Percentiles rank a stretch among this genome's conserved stretches.
Conservation (phyloP, 169 alveolate genomes). For the Plasmodium cynomolgi region DNA sequence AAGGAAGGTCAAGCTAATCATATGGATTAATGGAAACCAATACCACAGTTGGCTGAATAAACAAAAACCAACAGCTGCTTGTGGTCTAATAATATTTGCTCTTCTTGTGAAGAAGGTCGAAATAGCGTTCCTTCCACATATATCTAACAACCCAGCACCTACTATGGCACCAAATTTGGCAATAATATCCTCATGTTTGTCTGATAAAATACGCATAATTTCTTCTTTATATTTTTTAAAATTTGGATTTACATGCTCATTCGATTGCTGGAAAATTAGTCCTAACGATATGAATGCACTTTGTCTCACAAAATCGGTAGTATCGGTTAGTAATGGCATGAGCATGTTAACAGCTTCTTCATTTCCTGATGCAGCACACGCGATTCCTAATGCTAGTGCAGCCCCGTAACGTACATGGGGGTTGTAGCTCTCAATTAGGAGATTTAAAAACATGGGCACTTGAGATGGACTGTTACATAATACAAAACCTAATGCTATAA, state of each 20-base stretch:
- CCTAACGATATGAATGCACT: slow-evolving; percentile 94
- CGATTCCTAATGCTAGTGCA: slow-evolving; percentile 97
- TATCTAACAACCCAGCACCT: slow-evolving; percentile 94
- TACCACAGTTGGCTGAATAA: slow-evolving; percentile 97
- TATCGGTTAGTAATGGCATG: slow-evolving; percentile 94
- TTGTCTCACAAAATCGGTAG: slow-evolving; percentile 97
- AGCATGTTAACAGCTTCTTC: slow-evolving; percentile 93
- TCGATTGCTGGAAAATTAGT: slow-evolving; percentile 90
- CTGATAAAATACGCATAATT: slow-evolving; percentile 89
- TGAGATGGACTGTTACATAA: slow-evolving; percentile 88
- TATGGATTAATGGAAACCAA: slow-evolving; percentile 97
- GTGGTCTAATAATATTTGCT: slow-evolving; percentile 91
- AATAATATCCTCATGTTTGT: slow-evolving; percentile 95
- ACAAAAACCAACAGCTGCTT: slow-evolving; percentile 96
- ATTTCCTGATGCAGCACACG: slow-evolving; percentile 96
- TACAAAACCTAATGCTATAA: slow-evolving; percentile 95
- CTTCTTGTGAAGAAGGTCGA: slow-evolving; percentile 78
- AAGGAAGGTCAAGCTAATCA: slow-evolving; percentile 90
- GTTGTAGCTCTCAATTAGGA: slow-evolving; percentile 95
- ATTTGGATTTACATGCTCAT: slow-evolving; percentile 88
- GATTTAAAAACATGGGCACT: slow-evolving; percentile 92
- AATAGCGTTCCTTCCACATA: slow-evolving; percentile 93
- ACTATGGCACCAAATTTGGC: slow-evolving; percentile 97
- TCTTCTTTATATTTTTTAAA: slow-evolving; percentile 88
- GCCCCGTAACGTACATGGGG: slow-evolving; percentile 99